Evolutionary conservation across 345 rosid genomes (phyloP).

Genomic region (Balakata baccata): DNA sequence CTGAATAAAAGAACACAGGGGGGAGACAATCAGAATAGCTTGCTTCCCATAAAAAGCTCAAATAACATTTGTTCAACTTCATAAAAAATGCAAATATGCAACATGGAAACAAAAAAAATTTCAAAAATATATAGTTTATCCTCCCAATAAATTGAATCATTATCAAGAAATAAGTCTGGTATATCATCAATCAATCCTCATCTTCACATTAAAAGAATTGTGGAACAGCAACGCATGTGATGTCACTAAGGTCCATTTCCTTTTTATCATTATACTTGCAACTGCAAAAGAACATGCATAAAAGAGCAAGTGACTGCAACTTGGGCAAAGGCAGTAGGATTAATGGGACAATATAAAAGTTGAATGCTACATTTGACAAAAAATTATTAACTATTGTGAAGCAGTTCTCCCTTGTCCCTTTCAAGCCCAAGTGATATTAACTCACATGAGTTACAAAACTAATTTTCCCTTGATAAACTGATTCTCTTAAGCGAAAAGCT

Average conservation of each 20-base stretch:
- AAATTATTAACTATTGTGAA: not conserved
- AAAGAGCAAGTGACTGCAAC: not conserved
- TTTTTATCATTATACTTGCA: not conserved
- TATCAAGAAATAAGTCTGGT: not conserved
- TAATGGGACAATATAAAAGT: not conserved
- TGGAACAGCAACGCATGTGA: not conserved
- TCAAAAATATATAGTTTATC: not conserved
- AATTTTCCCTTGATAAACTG: not conserved
- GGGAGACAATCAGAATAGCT: constrained; percentile 35
- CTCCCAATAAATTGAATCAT: constrained; percentile 6
- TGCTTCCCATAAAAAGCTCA: constrained; percentile 20
- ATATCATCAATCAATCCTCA: not conserved
- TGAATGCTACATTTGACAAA: not conserved
- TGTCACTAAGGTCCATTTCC: not conserved
- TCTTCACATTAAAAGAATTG: not conserved
- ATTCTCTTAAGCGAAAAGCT: not conserved
- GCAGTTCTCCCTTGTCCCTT: not conserved
- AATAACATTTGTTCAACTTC: constrained; percentile 10
- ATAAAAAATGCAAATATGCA: constrained; percentile 1
- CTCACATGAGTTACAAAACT: not conserved
- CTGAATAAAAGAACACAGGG: constrained; percentile 50
- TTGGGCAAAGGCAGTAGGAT: not conserved
- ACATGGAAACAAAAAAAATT: not conserved
- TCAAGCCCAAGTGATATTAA: not conserved
- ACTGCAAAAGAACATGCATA: not conserved